Evolutionary conservation across 2,329 filamentous ascomycete species (phyloP).

Genomic region (Lecanosticta acicola): DNA sequence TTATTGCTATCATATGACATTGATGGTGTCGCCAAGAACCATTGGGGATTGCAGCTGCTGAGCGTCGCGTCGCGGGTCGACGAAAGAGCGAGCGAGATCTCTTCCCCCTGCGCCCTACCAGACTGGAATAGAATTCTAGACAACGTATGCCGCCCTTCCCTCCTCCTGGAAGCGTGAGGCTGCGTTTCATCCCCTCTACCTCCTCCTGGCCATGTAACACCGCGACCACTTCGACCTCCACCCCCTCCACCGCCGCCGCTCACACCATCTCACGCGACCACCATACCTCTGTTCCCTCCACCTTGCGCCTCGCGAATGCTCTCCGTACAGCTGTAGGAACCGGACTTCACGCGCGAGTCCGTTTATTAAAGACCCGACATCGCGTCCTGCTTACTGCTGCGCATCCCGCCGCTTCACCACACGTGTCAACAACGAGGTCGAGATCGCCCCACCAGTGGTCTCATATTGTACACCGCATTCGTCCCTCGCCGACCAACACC

Average conservation of each 20-base stretch:
- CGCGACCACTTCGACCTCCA: not conserved
- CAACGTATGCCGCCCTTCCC: not conserved
- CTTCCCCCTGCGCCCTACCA: no score
- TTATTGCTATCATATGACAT: no score
- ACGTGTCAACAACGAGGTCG: constrained; percentile 2
- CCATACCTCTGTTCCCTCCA: no score
- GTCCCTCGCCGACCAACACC: constrained; percentile 8
- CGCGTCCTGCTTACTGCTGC: constrained; percentile 15
- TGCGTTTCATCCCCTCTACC: not conserved
- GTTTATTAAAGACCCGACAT: constrained; percentile 9
- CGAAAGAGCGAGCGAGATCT: no score
- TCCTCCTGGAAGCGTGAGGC: not conserved
- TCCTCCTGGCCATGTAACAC: not conserved
- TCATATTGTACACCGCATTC: constrained; percentile 27
- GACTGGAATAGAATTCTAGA: no score
- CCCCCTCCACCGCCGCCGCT: not conserved
- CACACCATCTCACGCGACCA: no score
- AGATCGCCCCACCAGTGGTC: constrained; percentile 32
- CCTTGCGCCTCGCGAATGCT: not conserved
- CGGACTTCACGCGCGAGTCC: not conserved
- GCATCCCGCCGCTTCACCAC: constrained; percentile 1
- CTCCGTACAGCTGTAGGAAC: no score
- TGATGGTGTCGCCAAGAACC: no score
- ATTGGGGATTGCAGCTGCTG: no score
- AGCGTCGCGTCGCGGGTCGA: no score